Evolutionary conservation across 2,329 filamentous ascomycete genomes (phyloP).

Genomic region (Aureobasidium sp.): DNA sequence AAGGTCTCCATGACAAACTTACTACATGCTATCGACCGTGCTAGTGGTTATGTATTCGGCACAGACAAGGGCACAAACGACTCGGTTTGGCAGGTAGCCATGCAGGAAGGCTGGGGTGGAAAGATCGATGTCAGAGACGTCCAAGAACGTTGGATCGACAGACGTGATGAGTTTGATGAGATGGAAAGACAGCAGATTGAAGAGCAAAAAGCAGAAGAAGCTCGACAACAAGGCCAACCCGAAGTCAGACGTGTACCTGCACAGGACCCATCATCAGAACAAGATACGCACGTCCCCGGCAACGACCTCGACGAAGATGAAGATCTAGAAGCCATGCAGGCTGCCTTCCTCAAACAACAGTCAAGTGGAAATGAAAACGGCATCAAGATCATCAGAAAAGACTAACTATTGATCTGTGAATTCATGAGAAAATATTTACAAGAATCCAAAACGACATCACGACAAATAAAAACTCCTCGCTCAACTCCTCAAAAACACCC

Average conservation of each 20-base stretch:
- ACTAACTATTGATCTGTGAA: constrained; percentile 6
- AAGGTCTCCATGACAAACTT: constrained; percentile 95
- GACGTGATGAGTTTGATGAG: constrained; percentile 80
- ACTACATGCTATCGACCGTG: constrained; percentile 80
- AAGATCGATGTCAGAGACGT: constrained; percentile 80
- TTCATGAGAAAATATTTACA: neutral
- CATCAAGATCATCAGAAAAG: constrained; percentile 63
- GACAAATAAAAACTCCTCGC: constrained; percentile 6
- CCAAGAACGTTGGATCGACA: constrained; percentile 92
- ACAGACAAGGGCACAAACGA: constrained; percentile 75
- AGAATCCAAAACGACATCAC: neutral
- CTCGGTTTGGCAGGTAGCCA: constrained; percentile 93
- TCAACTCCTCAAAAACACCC: neutral
- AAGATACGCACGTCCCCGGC: neutral
- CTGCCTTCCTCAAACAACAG: constrained; percentile 27
- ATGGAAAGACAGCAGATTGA: constrained; percentile 68
- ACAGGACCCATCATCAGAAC: neutral
- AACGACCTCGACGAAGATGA: constrained; percentile 28
- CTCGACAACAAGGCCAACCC: constrained; percentile 19
- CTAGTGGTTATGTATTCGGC: constrained; percentile 88
- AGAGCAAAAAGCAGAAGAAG: constrained; percentile 48
- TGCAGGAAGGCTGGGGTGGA: constrained; percentile 59
- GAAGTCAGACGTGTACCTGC: constrained; percentile 8
- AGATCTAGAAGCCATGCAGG: constrained; percentile 34
- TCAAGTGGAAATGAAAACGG: constrained; percentile 46